Conservation (phyloP, 176 grass and related monocot species). For the Eleusine coracana region DNA sequence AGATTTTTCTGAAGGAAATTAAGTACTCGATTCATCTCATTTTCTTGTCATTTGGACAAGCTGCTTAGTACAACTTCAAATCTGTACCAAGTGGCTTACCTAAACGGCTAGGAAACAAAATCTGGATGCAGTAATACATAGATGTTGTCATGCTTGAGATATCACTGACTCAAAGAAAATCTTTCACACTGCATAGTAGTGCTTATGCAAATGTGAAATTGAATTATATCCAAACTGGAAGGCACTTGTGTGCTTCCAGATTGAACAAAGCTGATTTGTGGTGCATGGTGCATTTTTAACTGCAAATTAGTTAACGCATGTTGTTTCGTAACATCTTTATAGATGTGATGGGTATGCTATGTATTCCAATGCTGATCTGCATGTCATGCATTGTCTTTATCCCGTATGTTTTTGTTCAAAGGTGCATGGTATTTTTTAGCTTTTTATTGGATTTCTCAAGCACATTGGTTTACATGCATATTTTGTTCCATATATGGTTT, state of each 20-base stretch:
- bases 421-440: not conserved
- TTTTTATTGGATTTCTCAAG: not conserved
- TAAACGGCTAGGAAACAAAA: not conserved
- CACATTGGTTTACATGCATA: not conserved
- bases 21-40: not conserved
- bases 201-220: not conserved
- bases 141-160: slow-evolving; percentile 3
- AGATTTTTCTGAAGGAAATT: slow-evolving; percentile 6
- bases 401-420: slow-evolving; percentile 1
- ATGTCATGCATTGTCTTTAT: slow-evolving; percentile 9
- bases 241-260: not conserved
- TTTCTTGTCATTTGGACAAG: not conserved
- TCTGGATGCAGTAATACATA: not conserved
- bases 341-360: not conserved
- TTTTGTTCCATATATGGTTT: slow-evolving; percentile 3
- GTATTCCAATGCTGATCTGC: slow-evolving; percentile 3
- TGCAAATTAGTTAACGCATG: slow-evolving; percentile 4
- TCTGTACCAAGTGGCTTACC: not conserved
- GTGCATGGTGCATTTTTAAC: not conserved
- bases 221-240: not conserved
- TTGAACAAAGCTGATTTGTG: not conserved
- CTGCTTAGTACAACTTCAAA: not conserved
- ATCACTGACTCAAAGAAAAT: not conserved
- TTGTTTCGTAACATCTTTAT: not conserved
- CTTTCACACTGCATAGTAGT: too few species aligned